Percentiles rank a stretch among this genome's conserved stretches.
Conservation (phyloP, 1,284 basidiomycete species). For the Mixia osmundae region DNA sequence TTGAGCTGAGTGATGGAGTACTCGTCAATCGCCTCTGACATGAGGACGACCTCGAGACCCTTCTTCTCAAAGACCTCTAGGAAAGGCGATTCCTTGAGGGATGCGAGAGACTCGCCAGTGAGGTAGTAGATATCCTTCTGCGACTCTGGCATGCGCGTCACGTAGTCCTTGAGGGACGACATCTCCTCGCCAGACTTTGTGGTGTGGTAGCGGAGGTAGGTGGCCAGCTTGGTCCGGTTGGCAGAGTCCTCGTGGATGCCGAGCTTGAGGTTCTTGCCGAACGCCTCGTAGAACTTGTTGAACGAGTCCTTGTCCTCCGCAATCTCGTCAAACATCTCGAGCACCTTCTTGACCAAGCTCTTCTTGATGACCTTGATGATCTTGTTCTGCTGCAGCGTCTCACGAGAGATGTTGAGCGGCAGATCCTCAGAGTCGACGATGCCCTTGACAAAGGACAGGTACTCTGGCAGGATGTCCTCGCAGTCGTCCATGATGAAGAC, state of each 20-base stretch:
- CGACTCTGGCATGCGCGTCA: constrained; percentile 96
- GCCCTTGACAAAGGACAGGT: constrained; percentile 98
- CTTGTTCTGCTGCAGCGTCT: constrained; percentile 99
- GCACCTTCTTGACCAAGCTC: constrained; percentile 79
- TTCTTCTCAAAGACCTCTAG: constrained; percentile 99
- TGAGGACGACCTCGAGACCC: constrained; percentile 92
- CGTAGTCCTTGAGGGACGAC: constrained; percentile 95
- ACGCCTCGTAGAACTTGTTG: constrained; percentile 28
- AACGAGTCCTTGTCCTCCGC: constrained; percentile 99
- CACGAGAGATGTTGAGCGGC: constrained; percentile 98
- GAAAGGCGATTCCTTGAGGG: constrained; percentile 90
- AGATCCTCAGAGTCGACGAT: constrained; percentile 99
- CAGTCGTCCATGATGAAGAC: constrained; percentile 99
- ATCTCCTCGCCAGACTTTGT: constrained; percentile 85
- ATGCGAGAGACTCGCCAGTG: constrained; percentile 85
- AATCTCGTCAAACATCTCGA: constrained; percentile 88
- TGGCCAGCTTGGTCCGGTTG: constrained; percentile 97
- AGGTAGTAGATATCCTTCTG: constrained; percentile 81
- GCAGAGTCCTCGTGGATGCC: constrained; percentile 98
- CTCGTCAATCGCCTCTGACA: constrained; percentile 96
- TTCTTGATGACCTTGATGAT: constrained; percentile 94
- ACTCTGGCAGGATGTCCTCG: constrained; percentile 98
- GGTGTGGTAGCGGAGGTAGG: constrained; percentile 96
- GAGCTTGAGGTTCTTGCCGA: constrained; percentile 66
- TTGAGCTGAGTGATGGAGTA: constrained; percentile 95